Conservation (phyloP, 2,329 filamentous ascomycete species). For the Ceratocystis albifundus region DNA sequence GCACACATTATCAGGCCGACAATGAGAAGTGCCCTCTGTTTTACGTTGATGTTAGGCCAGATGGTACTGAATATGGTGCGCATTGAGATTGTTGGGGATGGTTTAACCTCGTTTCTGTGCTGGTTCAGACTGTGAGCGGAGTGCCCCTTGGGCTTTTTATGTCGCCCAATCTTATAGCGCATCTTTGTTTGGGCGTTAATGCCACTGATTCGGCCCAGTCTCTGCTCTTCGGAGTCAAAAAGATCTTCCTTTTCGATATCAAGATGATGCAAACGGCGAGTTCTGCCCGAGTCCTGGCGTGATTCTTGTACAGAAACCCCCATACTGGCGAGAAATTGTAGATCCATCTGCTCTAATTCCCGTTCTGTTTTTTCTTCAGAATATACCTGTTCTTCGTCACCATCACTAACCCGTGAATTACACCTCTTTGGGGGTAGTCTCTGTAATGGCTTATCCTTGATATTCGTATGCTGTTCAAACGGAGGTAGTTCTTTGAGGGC, state of each 20-base stretch:
- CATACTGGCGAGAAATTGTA: constrained; percentile 12
- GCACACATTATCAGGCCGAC: constrained; percentile 51
- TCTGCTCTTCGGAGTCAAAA: background rate
- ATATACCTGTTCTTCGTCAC: background rate
- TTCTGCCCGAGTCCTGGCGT: constrained; percentile 29
- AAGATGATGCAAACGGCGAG: constrained; percentile 3
- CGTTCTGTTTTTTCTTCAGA: background rate
- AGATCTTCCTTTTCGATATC: background rate
- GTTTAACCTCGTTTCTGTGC: background rate
- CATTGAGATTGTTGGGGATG: constrained; percentile 11
- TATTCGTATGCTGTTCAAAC: background rate
- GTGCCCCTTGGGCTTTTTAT: background rate
- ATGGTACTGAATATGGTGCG: constrained; percentile 51
- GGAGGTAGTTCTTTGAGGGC: background rate
- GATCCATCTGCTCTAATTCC: background rate
- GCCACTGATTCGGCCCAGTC: too few species aligned
- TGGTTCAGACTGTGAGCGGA: background rate
- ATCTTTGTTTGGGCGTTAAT: background rate
- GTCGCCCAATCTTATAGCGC: background rate
- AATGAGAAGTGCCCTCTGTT: constrained; percentile 44
- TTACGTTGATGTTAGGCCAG: constrained; percentile 50
- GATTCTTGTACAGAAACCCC: constrained; percentile 26
- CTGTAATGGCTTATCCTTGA: background rate
- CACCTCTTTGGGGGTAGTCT: background rate
- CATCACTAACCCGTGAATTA: background rate